phyloP scores from a whole-genome alignment of 352 stramenopile genomes.

The Lagenidium giganteum region DNA sequence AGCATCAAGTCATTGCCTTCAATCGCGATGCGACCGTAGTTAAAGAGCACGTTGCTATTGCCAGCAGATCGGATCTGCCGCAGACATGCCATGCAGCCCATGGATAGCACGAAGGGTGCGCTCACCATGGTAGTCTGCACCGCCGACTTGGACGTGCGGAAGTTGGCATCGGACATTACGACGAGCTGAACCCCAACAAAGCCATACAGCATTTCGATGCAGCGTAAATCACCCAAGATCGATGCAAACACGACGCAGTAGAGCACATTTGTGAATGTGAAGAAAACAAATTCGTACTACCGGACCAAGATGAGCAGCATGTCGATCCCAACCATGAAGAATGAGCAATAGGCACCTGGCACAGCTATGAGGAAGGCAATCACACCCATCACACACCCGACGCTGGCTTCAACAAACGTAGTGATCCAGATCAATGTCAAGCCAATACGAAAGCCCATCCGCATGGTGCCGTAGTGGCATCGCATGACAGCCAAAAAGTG shows the following conservation, averaged over 20 bases:
- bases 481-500: conserved; percentile 5
- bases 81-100: conserved; percentile 2
- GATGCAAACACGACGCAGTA: conserved; percentile 3
- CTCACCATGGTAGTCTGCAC: not conserved
- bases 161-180: conserved; percentile 6
- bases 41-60: not conserved
- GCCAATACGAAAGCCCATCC: conserved; percentile 4
- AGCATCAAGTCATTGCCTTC: conserved; percentile 22
- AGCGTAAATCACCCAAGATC: conserved; percentile 1
- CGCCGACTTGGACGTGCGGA: conserved; percentile 1
- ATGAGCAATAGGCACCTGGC: conserved; percentile 1
- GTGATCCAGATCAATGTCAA: not conserved
- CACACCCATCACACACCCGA: too few species aligned
- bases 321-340: conserved; percentile 5
- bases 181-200: conserved; percentile 11
- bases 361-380: too few species aligned
- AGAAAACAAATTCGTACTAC: conserved; percentile 3
- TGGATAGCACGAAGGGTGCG: not conserved
- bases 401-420: conserved; percentile 2
- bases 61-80: too few species aligned
- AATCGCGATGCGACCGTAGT: conserved; percentile 13
- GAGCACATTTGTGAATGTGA: conserved; percentile 6
- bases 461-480: conserved; percentile 5
- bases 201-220: too few species aligned
- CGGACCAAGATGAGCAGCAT: not conserved